Percentiles rank a stretch among this genome's conserved stretches.
Evolutionary conservation across 2,329 filamentous ascomycete species (phyloP).

Genomic region (Colletotrichum musae): DNA sequence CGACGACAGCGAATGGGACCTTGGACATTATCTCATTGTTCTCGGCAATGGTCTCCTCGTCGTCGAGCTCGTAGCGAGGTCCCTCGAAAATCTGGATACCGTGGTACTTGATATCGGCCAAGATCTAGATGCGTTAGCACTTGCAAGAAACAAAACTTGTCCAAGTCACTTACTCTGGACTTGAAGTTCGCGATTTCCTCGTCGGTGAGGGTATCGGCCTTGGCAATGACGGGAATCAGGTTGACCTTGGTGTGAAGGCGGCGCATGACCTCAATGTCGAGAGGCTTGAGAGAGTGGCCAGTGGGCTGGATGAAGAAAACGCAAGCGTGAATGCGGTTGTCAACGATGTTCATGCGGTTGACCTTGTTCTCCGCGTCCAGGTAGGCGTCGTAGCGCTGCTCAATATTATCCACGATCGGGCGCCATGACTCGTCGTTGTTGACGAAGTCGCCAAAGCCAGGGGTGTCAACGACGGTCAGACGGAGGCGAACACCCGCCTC

Average conservation of each 20-base stretch:
- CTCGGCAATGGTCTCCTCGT: conserved; percentile 99
- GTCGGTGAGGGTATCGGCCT: conserved; percentile 97
- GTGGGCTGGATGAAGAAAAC: conserved; percentile 99
- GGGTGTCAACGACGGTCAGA: conserved; percentile 96
- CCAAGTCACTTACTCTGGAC: conserved; percentile 80
- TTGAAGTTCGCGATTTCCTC: conserved; percentile 97
- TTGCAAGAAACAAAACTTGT: neutral
- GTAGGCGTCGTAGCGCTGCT: conserved; percentile 98
- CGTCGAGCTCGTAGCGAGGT: conserved; percentile 97
- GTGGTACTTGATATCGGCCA: conserved; percentile 96
- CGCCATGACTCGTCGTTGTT: conserved; percentile 99
- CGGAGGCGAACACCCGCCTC: conserved; percentile 98
- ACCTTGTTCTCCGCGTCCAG: conserved; percentile 99
- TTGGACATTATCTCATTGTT: conserved; percentile 99
- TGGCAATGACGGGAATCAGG: conserved; percentile 98
- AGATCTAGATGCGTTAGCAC: conserved; percentile 74
- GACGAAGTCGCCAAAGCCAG: conserved; percentile 98
- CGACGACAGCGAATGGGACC: conserved; percentile 97
- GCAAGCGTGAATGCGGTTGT: conserved; percentile 98
- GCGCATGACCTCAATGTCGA: conserved; percentile 99
- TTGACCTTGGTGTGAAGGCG: conserved; percentile 99
- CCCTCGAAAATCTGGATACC: conserved; percentile 99
- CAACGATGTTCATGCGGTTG: conserved; percentile 99
- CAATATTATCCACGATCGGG: conserved; percentile 99
- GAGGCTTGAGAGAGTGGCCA: conserved; percentile 96